These are phyloP conservation scores for Plasmodium blacklocki DNA, from an alignment of 169 alveolate species.

Conservation along the genomic window DNA sequence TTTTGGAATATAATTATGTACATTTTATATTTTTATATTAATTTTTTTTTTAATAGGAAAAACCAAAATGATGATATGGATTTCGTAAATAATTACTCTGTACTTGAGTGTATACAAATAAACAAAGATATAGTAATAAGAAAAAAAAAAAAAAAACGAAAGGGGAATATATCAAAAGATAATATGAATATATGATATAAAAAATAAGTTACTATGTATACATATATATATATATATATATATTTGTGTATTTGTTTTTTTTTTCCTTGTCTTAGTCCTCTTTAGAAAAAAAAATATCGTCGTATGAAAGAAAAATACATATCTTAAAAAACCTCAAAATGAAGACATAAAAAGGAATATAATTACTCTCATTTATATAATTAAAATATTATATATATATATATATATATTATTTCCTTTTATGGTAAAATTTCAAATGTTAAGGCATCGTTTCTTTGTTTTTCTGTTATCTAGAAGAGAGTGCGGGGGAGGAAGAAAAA, in stretches of 20 bases:
- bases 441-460: slow-evolving; percentile 62
- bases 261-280: neutral
- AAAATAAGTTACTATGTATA: too few species aligned
- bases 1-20: neutral
- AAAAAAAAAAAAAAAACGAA: too few species aligned
- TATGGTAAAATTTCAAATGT: slow-evolving; percentile 21
- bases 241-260: neutral
- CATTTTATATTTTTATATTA: neutral
- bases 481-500: neutral
- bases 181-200: too few species aligned
- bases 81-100: slow-evolving; percentile 6
- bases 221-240: too few species aligned
- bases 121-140: slow-evolving; percentile 44
- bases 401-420: neutral
- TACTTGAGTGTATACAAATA: slow-evolving; percentile 37
- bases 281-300: slow-evolving; percentile 44
- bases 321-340: slow-evolving; percentile 19
- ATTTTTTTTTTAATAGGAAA: slow-evolving; percentile 5
- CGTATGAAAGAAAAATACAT: slow-evolving; percentile 57
- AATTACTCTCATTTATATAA: neutral
- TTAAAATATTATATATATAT: neutral
- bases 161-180: too few species aligned
- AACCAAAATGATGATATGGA: slow-evolving; percentile 54
- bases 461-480: slow-evolving; percentile 49
- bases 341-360: slow-evolving; percentile 9